Base-by-base conservation (phyloP, 2,329 filamentous ascomycete species). In the Stagonosporopsis chrysanthemi region DNA sequence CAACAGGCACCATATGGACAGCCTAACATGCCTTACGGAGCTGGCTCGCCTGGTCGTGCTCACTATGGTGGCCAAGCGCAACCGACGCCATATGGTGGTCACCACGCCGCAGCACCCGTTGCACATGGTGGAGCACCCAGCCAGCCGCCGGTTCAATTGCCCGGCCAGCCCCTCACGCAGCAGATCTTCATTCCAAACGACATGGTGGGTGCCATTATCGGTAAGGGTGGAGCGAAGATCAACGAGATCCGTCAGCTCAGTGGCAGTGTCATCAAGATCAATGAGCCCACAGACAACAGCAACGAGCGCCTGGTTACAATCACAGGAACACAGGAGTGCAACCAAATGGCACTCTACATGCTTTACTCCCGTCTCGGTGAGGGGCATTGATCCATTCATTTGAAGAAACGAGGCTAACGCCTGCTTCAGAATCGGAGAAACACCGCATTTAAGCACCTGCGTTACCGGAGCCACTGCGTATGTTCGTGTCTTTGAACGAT, bases 271-370 rank as follows among this genome's bases (percentile, higher is more conserved):
- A 98, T 99, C 78, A 99, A 99, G 83, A 99, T 99, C 83, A 98
- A 99, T 76, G 95, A 99, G 77, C 95, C 95, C 1, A 95, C 97
- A 77, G 95, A 98, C 78, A 98, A 96, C 80, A 98, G 92, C 84
- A 99, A 98, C 73, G 95, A 99, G 82, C 89, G 95, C 62, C 83
- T 99, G 58, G 95, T 99, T 56, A 99, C 95, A 15, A 96, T 99
- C 68, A 97, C 95, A 2, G 95, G 95, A 64, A 98, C 95, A 6
- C 92, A 96, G 70, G 95, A 99, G 79, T 97, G 92, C 83, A 99
- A 99, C 80, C 91, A 97, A 73, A 98, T 99, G 93, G 95, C 95
- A n/a, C 81, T 99, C 53, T 99, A 98, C 81, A 97, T 99, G 93
- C 86, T 99, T 52, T 99, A 99, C 80, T 96, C 92, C 58, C 88